Conservation (phyloP, 2,329 filamentous ascomycete species). For the Teratosphaeria nubilosa region DNA sequence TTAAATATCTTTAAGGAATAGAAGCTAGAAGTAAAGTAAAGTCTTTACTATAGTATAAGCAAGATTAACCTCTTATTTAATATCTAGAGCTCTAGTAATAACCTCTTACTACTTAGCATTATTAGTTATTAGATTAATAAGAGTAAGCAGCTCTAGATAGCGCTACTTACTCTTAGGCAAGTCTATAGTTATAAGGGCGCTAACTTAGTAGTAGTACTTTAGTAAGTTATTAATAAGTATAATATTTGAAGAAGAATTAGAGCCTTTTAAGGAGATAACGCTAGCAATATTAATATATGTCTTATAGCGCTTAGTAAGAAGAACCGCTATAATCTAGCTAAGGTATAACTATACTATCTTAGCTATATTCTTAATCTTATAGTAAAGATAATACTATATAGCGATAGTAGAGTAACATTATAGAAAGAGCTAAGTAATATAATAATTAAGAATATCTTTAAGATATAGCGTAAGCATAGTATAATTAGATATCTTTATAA, state of each 20-base stretch:
- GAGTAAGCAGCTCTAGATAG: not conserved
- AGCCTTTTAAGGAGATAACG: slow-evolving; percentile 3
- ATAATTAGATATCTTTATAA: slow-evolving; percentile 5
- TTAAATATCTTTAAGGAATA: not conserved
- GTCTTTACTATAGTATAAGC: not conserved
- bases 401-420: not conserved
- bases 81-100: not conserved
- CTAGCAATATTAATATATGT: slow-evolving; percentile 1
- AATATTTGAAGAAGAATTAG: not conserved
- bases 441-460: not conserved
- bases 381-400: slow-evolving; percentile 3
- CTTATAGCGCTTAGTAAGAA: not conserved
- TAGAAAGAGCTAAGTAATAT: slow-evolving; percentile 2
- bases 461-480: slow-evolving; percentile 3
- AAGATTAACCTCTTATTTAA: slow-evolving; percentile 2
- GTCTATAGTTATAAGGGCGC: not conserved
- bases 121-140: slow-evolving; percentile 3
- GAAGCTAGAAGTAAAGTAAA: not conserved
- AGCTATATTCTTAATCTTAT: slow-evolving; percentile 4
- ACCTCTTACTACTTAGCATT: not conserved
- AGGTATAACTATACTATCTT: slow-evolving; percentile 1
- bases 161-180: not conserved
- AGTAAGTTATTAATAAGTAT: not conserved
- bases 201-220: not conserved
- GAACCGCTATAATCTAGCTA: not conserved